Evolutionary conservation across 805 yeast genomes (phyloP).

Genomic region (Candida coquimbonensis): DNA sequence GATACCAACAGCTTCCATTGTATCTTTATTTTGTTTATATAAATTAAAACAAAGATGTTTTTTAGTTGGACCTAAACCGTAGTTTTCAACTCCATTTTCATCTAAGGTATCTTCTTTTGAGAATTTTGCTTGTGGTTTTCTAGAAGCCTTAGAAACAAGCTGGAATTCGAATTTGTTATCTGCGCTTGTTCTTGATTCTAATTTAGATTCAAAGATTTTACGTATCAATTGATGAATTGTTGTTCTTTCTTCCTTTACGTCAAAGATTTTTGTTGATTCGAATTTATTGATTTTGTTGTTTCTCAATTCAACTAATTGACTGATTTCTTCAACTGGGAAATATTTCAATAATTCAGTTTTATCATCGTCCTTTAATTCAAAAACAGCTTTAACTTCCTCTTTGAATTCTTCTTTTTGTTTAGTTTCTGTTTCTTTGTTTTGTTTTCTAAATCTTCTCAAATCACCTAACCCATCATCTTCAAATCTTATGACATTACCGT

Average conservation of each 20-base stretch:
- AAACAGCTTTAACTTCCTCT: slow-evolving; percentile 23
- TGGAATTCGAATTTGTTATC: slow-evolving; percentile 60
- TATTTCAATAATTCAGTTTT: slow-evolving; percentile 40
- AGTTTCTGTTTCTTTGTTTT: slow-evolving; percentile 4
- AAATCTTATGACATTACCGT: slow-evolving; percentile 69
- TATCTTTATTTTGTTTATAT: slow-evolving; percentile 92
- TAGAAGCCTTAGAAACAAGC: slow-evolving; percentile 37
- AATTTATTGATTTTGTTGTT: slow-evolving; percentile 40
- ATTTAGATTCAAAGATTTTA: slow-evolving; percentile 59
- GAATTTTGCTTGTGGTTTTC: slow-evolving; percentile 21
- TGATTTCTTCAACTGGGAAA: slow-evolving; percentile 49
- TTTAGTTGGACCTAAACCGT: slow-evolving; percentile 68
- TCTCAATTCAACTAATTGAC: slow-evolving; percentile 2
- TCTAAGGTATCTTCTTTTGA: slow-evolving; percentile 27
- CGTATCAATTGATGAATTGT: slow-evolving; percentile 72
- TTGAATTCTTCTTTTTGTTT: slow-evolving; percentile 1
- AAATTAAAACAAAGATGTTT: slow-evolving; percentile 68
- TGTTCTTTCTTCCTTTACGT: slow-evolving; percentile 70
- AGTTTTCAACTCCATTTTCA: slow-evolving; percentile 49
- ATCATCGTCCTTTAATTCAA: slow-evolving; percentile 40
- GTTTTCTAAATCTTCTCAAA: slow-evolving; percentile 38
- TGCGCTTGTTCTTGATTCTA: slow-evolving; percentile 75
- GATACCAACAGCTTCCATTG: slow-evolving; percentile 87
- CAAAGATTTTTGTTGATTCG: slow-evolving; percentile 50
- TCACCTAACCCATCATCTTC: slow-evolving; percentile 62